Conservation (phyloP, 441 rosid genomes). For the Populus hybrid region DNA sequence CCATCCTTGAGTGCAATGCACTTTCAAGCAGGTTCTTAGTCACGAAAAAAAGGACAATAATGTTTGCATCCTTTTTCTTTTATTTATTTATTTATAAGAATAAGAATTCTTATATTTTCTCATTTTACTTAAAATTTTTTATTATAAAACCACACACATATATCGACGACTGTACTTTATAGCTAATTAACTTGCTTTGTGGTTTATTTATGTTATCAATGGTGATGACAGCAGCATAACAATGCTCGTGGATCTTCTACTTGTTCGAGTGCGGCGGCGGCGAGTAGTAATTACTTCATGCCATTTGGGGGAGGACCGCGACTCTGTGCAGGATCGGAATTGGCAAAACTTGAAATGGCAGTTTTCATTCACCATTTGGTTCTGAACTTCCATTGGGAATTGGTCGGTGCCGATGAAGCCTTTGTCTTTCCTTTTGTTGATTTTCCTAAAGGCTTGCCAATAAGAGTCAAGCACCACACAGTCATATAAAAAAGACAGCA, state of each 20-base stretch:
- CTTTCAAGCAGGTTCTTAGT: too few relatives aligned
- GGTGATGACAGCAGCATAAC: conserved; percentile 29
- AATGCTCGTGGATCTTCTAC: conserved; percentile 29
- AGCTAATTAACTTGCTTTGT: background rate
- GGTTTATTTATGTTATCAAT: background rate
- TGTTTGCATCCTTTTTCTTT: too few relatives aligned
- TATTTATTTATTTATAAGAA: too few relatives aligned
- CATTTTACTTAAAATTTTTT: too few relatives aligned
- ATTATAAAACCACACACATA: too few relatives aligned
- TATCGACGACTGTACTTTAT: background rate
- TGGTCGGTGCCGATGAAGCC: conserved; percentile 65
- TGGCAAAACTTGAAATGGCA: conserved; percentile 92
- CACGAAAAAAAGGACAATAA: too few relatives aligned
- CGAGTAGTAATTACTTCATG: conserved; percentile 49
- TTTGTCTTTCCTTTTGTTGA: conserved; percentile 86
- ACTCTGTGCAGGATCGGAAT: conserved; percentile 82
- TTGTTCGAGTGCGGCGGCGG: conserved; percentile 18
- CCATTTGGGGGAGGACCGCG: conserved; percentile 97
- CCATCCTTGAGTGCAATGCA: too few relatives aligned
- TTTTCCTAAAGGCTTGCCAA: conserved; percentile 91
- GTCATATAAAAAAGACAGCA: background rate
- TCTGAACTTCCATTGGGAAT: conserved; percentile 71
- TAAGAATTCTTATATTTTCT: too few relatives aligned
- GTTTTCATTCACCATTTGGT: conserved; percentile 88
- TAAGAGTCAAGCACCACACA: conserved; percentile 44